Conservation (phyloP, 306 rosid genomes). For the Medicago truncatula region MtrunA17r5.0-ANR NC_053049.1:22998001-22998500, state of each 20-base stretch:
- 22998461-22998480: conserved; percentile 8
- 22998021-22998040: conserved; percentile 81
- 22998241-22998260: too few species aligned
- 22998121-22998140: conserved; percentile 27
- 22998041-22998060: conserved; percentile 86
- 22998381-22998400: conserved; percentile 10
- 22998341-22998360: background rate
- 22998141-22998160: conserved; percentile 6
- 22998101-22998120: too few species aligned
- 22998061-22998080: conserved; percentile 45
- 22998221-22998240: conserved; percentile 16
- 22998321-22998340: background rate
- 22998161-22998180: conserved; percentile 5
- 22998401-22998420: background rate
- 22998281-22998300: too few species aligned
- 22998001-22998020: conserved; percentile 85
- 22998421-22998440: background rate
- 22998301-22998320: too few species aligned
- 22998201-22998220: background rate
- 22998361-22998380: background rate
- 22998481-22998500: background rate
- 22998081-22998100: conserved; percentile 25
- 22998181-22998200: background rate
- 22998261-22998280: too few species aligned
- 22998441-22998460: conserved; percentile 1